phyloP scores from a whole-genome alignment of 164 flowering plant genomes.

The Magnolia sinica region DNA sequence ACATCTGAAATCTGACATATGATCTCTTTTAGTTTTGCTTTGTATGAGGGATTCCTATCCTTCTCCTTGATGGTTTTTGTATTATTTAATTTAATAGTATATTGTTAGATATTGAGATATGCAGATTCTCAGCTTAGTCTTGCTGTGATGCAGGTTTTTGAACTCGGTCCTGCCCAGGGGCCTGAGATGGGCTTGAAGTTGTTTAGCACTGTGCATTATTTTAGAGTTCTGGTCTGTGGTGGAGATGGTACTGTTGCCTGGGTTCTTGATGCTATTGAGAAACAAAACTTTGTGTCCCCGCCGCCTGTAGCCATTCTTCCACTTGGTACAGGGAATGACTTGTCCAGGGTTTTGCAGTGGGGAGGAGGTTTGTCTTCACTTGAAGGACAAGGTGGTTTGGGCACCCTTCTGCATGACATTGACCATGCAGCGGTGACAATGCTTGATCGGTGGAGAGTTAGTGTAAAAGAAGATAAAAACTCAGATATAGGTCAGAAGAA shows the following conservation, averaged over 20 bases:
- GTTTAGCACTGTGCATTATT: conserved; percentile 48
- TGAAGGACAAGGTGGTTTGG: conserved; percentile 60
- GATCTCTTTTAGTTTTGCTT: not conserved
- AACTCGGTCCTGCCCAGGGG: conserved; percentile 54
- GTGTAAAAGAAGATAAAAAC: conserved; percentile 37
- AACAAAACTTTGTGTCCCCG: conserved; percentile 68
- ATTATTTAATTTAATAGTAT: not conserved
- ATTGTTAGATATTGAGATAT: not conserved
- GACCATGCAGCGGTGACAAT: conserved; percentile 68
- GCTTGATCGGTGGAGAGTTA: conserved; percentile 75
- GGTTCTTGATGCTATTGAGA: conserved; percentile 82
- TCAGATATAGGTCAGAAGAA: conserved; percentile 21
- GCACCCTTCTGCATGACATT: conserved; percentile 53
- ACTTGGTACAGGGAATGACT: conserved; percentile 78
- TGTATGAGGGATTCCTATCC: not conserved
- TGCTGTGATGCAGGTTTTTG: conserved; percentile 52
- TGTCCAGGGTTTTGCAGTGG: conserved; percentile 73
- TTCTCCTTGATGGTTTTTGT: not conserved
- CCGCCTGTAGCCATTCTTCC: conserved; percentile 84
- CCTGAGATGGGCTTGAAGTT: conserved; percentile 65
- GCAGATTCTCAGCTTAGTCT: not conserved
- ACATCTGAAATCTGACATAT: not conserved
- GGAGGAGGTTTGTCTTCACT: conserved; percentile 64
- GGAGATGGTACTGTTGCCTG: conserved; percentile 90
- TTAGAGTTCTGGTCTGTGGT: conserved; percentile 77